Base-by-base conservation (phyloP, 2,329 filamentous ascomycete genomes). In the Diaporthe nobilis region DNA sequence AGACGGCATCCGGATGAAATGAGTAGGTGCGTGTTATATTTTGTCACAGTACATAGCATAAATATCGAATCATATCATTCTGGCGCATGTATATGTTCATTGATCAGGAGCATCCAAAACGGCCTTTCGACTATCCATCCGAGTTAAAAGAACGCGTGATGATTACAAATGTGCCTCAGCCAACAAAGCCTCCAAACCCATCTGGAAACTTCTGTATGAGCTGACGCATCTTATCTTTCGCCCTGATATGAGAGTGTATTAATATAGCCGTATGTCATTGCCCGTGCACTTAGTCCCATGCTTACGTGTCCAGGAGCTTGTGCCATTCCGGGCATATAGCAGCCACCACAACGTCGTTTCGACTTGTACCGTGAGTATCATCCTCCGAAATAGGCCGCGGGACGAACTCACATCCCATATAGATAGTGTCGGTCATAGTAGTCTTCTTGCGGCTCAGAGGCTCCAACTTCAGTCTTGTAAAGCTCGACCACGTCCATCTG, bases 381-480 rank as follows among this genome's bases (percentile, higher is more conserved):
- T 17, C 9, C 25, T 28, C 8, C 17, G 1, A 17, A 17, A 20
- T 25, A 28, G 12, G 12, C 7, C 7, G 25, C 17, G 17, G 28
- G 28, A 42, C 2, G 5, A 4, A 73, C 71, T 31, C 4, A 73
- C 57, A 73, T 13, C 25, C 57, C 71, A 17, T 73, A 65, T 47
- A 73, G 17, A 34, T 13, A 28, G 15, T 73, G 55, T 22, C 71
- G 57, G 44, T 73, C 57, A 49, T 73, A 61, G 22, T 65, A 73
- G 12, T 73, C 55, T 20, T 72, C 44, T 34, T 73, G 42, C 10
- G 71, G 71, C 34, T 73, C 57, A 2, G 71, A 73, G 9, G 57
- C 71, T 13, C 42, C 42, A 49, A 53, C 31, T 4, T 73, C 71
- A n/a, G 42, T 25, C 57, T 65, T 73, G 37, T 73, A 73, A 2